A percentile compares a stretch with the other conserved stretches of the same genome.
These are phyloP conservation scores for Phytophthora syringae DNA, from an alignment of 352 stramenopile genomes.

Conservation along the genomic window DNA sequence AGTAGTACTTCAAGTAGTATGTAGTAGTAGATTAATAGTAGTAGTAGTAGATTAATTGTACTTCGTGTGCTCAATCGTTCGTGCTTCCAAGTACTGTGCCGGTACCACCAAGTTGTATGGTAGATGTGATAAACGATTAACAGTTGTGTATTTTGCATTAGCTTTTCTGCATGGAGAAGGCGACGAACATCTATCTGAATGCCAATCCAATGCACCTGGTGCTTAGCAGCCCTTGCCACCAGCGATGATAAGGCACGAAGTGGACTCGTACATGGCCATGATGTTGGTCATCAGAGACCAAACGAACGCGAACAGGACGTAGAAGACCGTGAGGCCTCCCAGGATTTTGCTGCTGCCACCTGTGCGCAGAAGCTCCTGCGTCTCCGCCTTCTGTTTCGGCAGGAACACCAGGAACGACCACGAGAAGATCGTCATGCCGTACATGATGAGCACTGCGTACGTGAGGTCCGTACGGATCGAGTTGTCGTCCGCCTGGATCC, in stretches of 20 bases:
- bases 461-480: conserved; percentile 44
- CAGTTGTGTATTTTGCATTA: not conserved
- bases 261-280: conserved; percentile 45
- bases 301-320: conserved; percentile 33
- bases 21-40: no score
- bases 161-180: conserved; percentile 4
- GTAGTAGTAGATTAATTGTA: no score
- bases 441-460: conserved; percentile 42
- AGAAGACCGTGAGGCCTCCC: conserved; percentile 33
- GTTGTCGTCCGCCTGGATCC: conserved; percentile 43
- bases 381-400: conserved; percentile 44
- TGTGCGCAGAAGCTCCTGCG: conserved; percentile 32
- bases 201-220: not conserved
- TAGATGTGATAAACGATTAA: no score
- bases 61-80: no score
- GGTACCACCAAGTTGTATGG: no score
- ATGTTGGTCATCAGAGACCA: conserved; percentile 50
- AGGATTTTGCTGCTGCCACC: conserved; percentile 42
- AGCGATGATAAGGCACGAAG: conserved; percentile 31
- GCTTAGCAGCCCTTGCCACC: conserved; percentile 22
- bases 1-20: no score
- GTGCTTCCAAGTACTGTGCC: no score
- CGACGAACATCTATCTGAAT: not conserved
- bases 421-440: conserved; percentile 40
- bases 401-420: conserved; percentile 44